These are phyloP conservation scores for Pichia gijzeniarum DNA, from an alignment of 805 yeast genomes.

Conservation along the genomic window DNA sequence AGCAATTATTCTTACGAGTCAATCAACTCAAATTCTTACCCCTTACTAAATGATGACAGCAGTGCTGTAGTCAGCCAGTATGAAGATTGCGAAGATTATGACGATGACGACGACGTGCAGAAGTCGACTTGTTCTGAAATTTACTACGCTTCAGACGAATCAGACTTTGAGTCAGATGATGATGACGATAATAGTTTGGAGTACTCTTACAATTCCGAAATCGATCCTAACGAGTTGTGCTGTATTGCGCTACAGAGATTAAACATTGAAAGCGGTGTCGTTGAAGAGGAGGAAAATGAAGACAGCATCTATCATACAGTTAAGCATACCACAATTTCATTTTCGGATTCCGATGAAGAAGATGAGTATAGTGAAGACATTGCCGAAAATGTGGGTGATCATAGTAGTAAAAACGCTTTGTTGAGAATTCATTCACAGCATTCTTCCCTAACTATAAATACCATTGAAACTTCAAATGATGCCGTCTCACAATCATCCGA, in stretches of 20 bases:
- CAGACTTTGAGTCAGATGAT: slow-evolving; percentile 27
- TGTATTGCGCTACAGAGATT: slow-evolving; percentile 3
- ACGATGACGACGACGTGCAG: slow-evolving; percentile 14
- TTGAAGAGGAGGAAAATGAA: slow-evolving; percentile 5
- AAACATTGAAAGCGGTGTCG: slow-evolving; percentile 11
- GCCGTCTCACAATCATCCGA: neutral
- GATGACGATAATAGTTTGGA: slow-evolving; percentile 3
- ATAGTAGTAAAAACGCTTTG: neutral
- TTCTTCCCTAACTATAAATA: neutral
- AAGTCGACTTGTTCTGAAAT: slow-evolving; percentile 1
- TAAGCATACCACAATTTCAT: neutral
- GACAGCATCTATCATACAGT: neutral
- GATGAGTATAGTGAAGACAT: neutral
- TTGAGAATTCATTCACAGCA: slow-evolving; percentile 9
- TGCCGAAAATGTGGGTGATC: neutral
- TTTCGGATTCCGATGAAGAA: neutral
- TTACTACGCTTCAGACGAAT: slow-evolving; percentile 22
- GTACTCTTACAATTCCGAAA: neutral
- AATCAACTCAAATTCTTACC: slow-evolving; percentile 9
- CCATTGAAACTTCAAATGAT: neutral
- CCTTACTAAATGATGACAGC: slow-evolving; percentile 1
- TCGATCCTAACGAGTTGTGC: neutral
- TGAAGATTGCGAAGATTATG: slow-evolving; percentile 3
- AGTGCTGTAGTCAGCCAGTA: neutral
- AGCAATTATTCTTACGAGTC: slow-evolving; percentile 17